Evolutionary conservation across 805 yeast genomes (phyloP).

Genomic region (Suhomyces pyralidae): DNA sequence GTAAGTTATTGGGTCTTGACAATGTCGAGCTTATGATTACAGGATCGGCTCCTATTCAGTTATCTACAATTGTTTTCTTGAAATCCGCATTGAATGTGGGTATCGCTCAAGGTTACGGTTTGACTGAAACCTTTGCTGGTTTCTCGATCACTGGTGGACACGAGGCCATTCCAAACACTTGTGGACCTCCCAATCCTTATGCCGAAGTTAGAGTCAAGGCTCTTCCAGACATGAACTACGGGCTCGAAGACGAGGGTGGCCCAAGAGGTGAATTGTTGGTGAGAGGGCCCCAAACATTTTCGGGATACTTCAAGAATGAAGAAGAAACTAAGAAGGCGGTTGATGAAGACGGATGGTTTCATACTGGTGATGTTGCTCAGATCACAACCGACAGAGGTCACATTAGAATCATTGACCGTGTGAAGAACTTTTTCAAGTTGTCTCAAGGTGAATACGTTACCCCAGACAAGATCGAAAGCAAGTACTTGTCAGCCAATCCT

Average conservation of each 20-base stretch:
- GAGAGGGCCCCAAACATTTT: slow-evolving; percentile 25
- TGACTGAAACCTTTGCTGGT: slow-evolving; percentile 30
- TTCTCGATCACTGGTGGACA: slow-evolving; percentile 14
- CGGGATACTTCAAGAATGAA: slow-evolving; percentile 23
- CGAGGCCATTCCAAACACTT: slow-evolving; percentile 22
- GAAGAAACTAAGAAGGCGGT: slow-evolving; percentile 21
- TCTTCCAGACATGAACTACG: slow-evolving; percentile 24
- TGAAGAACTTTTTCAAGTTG: slow-evolving; percentile 33
- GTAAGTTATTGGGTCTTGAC: slow-evolving; percentile 32
- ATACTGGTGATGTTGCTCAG: slow-evolving; percentile 24
- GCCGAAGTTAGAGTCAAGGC: slow-evolving; percentile 20
- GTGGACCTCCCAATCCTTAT: slow-evolving; percentile 19
- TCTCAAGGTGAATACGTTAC: slow-evolving; percentile 31
- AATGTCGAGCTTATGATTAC: slow-evolving; percentile 21
- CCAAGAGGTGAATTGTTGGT: slow-evolving; percentile 27
- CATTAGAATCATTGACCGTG: slow-evolving; percentile 26
- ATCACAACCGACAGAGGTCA: slow-evolving; percentile 15
- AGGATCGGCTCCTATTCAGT: slow-evolving; percentile 26
- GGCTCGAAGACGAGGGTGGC: slow-evolving; percentile 18
- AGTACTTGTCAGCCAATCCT: slow-evolving; percentile 20
- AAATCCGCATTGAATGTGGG: slow-evolving; percentile 24
- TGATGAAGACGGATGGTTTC: slow-evolving; percentile 25
- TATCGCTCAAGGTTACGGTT: slow-evolving; percentile 33
- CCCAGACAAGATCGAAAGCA: slow-evolving; percentile 29
- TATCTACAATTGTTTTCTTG: slow-evolving; percentile 19